Evolutionary conservation across 2,329 filamentous ascomycete genomes (phyloP).

Genomic region (Ophiosphaerella korrae): DNA sequence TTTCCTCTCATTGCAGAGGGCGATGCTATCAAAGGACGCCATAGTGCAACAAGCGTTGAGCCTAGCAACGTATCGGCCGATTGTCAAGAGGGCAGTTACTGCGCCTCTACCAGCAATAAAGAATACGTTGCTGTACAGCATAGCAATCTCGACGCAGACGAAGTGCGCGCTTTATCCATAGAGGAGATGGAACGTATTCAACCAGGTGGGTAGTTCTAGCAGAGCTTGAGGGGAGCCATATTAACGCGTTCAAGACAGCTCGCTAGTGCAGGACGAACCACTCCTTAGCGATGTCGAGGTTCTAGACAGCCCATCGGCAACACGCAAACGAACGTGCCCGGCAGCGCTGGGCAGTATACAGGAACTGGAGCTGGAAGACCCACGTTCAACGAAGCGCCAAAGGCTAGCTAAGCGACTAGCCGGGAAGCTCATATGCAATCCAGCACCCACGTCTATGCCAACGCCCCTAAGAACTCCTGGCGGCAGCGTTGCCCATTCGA

Average conservation of each 20-base stretch:
- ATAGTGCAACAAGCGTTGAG: conserved; percentile 8
- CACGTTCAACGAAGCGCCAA: not conserved
- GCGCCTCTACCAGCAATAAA: not conserved
- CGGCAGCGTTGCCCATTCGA: not conserved
- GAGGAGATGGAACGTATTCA: not conserved
- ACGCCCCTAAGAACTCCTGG: not conserved
- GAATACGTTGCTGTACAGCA: not conserved
- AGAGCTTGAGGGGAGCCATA: not conserved
- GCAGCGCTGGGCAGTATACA: too few relatives aligned
- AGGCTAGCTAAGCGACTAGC: not conserved
- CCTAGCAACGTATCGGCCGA: conserved; percentile 3
- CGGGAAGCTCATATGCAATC: not conserved
- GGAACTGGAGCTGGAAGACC: not conserved
- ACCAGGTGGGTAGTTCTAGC: not conserved
- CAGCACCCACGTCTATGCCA: not conserved
- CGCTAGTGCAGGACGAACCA: too few relatives aligned
- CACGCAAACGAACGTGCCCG: too few relatives aligned
- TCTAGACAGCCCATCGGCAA: too few relatives aligned
- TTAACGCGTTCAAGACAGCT: too few relatives aligned
- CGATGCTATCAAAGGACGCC: conserved; percentile 6
- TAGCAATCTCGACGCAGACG: not conserved
- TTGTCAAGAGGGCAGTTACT: not conserved
- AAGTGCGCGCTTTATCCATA: not conserved
- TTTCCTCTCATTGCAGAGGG: conserved; percentile 8
- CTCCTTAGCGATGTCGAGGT: too few relatives aligned